phyloP scores from a whole-genome alignment of 495 filamentous ascomycete genomes.

The Clavariopsis aquatica region DNA sequence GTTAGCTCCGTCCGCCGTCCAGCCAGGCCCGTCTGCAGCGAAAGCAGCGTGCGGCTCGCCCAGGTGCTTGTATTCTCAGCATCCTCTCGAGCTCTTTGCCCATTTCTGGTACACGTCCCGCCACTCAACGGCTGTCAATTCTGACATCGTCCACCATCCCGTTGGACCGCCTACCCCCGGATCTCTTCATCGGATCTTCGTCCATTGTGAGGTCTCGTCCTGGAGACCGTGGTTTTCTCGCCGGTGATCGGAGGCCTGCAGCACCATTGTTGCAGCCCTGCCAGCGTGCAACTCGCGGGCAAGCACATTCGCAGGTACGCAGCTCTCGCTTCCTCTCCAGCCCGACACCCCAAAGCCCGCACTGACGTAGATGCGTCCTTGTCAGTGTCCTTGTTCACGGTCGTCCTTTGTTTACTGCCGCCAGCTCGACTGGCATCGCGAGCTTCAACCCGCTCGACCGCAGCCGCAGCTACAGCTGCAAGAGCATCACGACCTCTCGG shows the following conservation, averaged over 20 bases:
- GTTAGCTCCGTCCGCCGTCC: slow-evolving; percentile 3
- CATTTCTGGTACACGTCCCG: background rate
- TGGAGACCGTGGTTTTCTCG: slow-evolving; percentile 27
- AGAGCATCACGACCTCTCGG: background rate
- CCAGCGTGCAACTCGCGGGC: background rate
- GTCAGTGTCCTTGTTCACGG: slow-evolving; percentile 24
- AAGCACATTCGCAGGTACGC: slow-evolving; percentile 18
- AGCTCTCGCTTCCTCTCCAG: slow-evolving; percentile 1
- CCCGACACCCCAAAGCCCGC: background rate
- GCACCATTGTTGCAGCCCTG: slow-evolving; percentile 14
- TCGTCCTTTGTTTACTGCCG: slow-evolving; percentile 34
- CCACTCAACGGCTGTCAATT: slow-evolving; percentile 23
- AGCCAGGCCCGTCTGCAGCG: slow-evolving; percentile 6
- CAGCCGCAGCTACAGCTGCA: slow-evolving; percentile 6
- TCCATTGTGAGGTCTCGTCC: slow-evolving; percentile 19
- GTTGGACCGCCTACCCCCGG: background rate
- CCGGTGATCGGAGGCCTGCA: slow-evolving; percentile 31
- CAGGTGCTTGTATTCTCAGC: slow-evolving; percentile 8
- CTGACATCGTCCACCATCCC: background rate
- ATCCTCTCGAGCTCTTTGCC: slow-evolving; percentile 14
- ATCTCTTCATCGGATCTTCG: slow-evolving; percentile 6
- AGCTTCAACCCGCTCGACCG: slow-evolving; percentile 8
- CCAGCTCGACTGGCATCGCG: slow-evolving; percentile 16
- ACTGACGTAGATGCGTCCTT: slow-evolving; percentile 27
- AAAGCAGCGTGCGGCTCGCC: background rate